Base-by-base conservation (phyloP, 345 rosid genomes). In the Eucalyptus polyanthemos region DNA sequence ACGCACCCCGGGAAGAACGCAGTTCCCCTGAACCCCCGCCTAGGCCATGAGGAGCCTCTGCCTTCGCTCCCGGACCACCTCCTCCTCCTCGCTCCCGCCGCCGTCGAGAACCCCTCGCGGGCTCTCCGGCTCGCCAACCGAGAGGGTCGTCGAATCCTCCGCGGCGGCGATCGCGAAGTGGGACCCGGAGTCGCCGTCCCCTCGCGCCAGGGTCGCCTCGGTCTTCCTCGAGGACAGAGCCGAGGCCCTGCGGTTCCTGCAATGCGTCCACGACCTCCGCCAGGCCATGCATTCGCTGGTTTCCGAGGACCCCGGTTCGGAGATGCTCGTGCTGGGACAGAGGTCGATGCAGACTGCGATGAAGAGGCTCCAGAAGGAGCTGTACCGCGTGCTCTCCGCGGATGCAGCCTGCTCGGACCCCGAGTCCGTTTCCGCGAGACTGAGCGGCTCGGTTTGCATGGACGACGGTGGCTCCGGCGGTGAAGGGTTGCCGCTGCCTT, bases 311-410 rank as follows among this genome's bases (percentile, higher is more conserved):
- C 80, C 95, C 0, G 45, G 91, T 54, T 95, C 97, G 0, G 94
- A 90, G 47, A 76, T 40, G 58, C 95, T 96, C 42, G 8, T 90
- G 25, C 89, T 89, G 54, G 93, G 97, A 4, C 96, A 95, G 6
- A 89, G 60, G 49, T 91, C 95, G 53, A 95, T 96, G 95, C 88
- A 92, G 89, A 92, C 89, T 50, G 98, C 97, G 56, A 93, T 95
- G 96, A 95, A 94, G 90, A 90, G 97, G 87, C 90, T 96, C 14
- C 96, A 95, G 76, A 96, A 93, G n/a, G 98, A 96, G 93, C 94
- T 96, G 88, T 95, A 94, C 89, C 96, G 93, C 89, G 94, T 94
- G 45, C 93, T 96, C 2, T 95, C 96, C 9, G 92, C 89, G 94
- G 94, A 95, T 83, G 93, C 96, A 6, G 96, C 95, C 53, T 91